Evolutionary conservation across 2,329 filamentous ascomycete species (phyloP).

Genomic region (Tolypocladium inflatum): DNA sequence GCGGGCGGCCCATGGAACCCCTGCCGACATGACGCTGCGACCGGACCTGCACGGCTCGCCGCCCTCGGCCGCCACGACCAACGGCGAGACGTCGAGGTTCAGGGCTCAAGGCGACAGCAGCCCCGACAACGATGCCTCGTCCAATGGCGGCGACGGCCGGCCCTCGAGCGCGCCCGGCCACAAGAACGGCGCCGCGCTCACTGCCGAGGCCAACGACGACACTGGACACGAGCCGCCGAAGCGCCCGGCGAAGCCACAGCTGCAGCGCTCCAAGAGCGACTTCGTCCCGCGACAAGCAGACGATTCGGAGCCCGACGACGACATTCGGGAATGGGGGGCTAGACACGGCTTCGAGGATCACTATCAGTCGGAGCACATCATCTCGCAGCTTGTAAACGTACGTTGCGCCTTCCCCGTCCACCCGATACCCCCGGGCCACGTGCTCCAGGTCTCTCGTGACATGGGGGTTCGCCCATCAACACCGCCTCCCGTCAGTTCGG

Average conservation of each 20-base stretch:
- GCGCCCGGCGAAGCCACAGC: constrained; percentile 37
- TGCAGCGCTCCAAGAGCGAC: constrained; percentile 50
- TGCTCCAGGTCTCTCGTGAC: constrained; percentile 3
- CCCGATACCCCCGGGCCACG: constrained; percentile 3
- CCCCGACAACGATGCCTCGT: constrained; percentile 16
- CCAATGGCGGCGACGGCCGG: constrained; percentile 24
- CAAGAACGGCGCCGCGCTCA: constrained; percentile 21
- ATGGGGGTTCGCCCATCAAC: background rate
- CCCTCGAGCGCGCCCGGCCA: constrained; percentile 37
- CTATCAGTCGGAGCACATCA: constrained; percentile 83
- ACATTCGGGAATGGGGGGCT: constrained; percentile 44
- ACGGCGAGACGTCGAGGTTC: constrained; percentile 20
- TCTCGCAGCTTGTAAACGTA: constrained; percentile 73
- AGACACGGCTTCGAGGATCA: constrained; percentile 90
- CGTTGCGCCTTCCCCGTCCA: constrained; percentile 22
- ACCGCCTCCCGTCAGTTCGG: background rate
- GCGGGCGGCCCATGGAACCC: constrained; percentile 12
- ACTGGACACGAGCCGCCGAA: constrained; percentile 23
- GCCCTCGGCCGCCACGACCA: constrained; percentile 15
- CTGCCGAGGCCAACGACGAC: constrained; percentile 18
- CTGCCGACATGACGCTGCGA: constrained; percentile 21
- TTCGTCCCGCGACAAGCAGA: constrained; percentile 33
- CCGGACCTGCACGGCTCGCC: constrained; percentile 21
- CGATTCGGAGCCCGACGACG: constrained; percentile 31
- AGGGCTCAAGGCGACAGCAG: constrained; percentile 16